These are phyloP conservation scores for Lepidium sativum DNA, from an alignment of 345 rosid species.

Conservation along the genomic window DNA sequence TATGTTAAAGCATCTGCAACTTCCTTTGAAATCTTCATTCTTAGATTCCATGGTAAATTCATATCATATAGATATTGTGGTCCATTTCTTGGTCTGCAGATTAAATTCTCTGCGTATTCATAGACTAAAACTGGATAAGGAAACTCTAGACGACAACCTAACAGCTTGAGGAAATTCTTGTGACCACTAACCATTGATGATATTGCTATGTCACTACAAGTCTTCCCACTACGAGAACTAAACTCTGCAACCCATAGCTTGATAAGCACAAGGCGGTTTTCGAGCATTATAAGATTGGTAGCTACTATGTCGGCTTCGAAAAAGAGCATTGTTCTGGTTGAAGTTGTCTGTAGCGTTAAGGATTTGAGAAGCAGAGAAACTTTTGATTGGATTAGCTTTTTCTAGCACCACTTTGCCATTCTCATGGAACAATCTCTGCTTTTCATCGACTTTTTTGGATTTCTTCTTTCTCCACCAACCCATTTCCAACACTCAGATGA, in stretches of 20 bases:
- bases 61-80: background rate
- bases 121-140: background rate
- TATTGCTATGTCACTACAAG: background rate
- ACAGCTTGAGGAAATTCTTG: background rate
- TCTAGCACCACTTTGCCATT: background rate
- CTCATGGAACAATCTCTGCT: background rate
- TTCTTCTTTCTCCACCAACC: background rate
- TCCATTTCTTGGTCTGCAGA: background rate
- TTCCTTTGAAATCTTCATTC: background rate
- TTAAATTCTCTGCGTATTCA: background rate
- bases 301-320: background rate
- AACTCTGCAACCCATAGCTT: background rate
- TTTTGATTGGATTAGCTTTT: background rate
- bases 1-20: conserved; percentile 1
- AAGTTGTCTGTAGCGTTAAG: background rate
- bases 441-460: background rate
- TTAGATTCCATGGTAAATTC: background rate
- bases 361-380: background rate
- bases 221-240: background rate
- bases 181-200: conserved; percentile 1
- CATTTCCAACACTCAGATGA: background rate
- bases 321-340: background rate
- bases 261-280: background rate
- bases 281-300: background rate
- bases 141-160: background rate